A percentile compares a stretch with the other conserved stretches of the same genome.
Conservation (phyloP, 768 basidiomycete genomes). For the Boletales sp. region DNA sequence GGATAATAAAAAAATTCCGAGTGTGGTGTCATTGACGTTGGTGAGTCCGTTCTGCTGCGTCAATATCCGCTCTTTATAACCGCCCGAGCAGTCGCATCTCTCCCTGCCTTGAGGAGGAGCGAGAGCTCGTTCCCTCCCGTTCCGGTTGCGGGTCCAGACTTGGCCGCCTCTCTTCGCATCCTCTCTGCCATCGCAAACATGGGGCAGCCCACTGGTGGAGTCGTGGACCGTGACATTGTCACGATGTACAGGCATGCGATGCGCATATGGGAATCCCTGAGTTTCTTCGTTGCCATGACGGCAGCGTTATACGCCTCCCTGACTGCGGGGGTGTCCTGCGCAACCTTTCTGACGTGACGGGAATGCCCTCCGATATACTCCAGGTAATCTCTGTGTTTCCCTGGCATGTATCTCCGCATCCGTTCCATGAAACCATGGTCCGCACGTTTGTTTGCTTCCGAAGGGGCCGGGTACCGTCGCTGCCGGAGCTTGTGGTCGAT, state of each 20-base stretch:
- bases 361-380: conserved; percentile 56
- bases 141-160: conserved; percentile 60
- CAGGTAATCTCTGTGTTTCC: conserved; percentile 84
- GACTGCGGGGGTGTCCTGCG: conserved; percentile 51
- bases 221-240: conserved; percentile 69
- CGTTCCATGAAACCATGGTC: conserved; percentile 85
- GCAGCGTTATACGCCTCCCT: conserved; percentile 77
- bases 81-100: conserved; percentile 79
- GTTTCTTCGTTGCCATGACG: conserved; percentile 71
- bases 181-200: conserved; percentile 53
- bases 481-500: conserved; percentile 83
- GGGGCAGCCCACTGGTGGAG: conserved; percentile 45
- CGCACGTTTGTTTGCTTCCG: conserved; percentile 59
- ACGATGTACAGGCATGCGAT: conserved; percentile 87
- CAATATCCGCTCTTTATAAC: conserved; percentile 37
- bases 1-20: neutral
- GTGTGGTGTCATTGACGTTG: neutral
- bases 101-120: conserved; percentile 78
- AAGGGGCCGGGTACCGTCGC: conserved; percentile 64
- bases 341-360: conserved; percentile 61
- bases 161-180: conserved; percentile 39
- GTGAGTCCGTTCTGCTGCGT: neutral
- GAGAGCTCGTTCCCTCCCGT: conserved; percentile 90
- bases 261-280: conserved; percentile 87
- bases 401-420: conserved; percentile 96